Percentiles rank a stretch among this genome's conserved stretches.
Conservation (phyloP, 1,284 basidiomycete genomes). For the Ganoderma multipileum region DNA sequence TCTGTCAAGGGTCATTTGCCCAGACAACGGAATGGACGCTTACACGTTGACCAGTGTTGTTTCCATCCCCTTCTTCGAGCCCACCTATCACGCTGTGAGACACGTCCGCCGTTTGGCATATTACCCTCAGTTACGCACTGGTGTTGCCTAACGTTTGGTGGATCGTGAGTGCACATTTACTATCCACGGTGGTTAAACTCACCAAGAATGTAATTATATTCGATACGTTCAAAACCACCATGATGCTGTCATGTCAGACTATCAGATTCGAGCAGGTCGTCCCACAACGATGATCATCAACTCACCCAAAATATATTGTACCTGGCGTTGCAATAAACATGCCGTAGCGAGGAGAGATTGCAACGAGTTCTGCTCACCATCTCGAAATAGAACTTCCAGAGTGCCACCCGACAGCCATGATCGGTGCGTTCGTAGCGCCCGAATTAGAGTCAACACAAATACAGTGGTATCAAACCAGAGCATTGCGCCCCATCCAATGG, state of each 20-base stretch:
- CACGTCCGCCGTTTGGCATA: not conserved
- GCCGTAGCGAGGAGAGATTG: not conserved
- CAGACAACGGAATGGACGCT: not conserved
- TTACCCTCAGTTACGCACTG: not conserved
- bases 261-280: not conserved
- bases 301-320: constrained; percentile 15
- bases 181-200: not conserved
- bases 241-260: not conserved
- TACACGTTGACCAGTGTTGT: constrained; percentile 1
- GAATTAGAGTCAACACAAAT: constrained; percentile 24
- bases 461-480: constrained; percentile 30
- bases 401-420: constrained; percentile 17
- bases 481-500: constrained; percentile 23
- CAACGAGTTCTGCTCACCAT: constrained; percentile 20
- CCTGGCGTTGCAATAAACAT: not conserved
- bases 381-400: constrained; percentile 27
- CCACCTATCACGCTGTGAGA: not conserved
- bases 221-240: constrained; percentile 1
- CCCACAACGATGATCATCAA: not conserved
- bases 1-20: not conserved
- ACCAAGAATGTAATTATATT: constrained; percentile 6
- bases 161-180: not conserved
- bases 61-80: constrained; percentile 4
- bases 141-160: not conserved
- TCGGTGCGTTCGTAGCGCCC: constrained; percentile 18